Evolutionary conservation across 192 early-diverging fungal genomes (phyloP).

Genomic region (Podila horticola): DNA sequence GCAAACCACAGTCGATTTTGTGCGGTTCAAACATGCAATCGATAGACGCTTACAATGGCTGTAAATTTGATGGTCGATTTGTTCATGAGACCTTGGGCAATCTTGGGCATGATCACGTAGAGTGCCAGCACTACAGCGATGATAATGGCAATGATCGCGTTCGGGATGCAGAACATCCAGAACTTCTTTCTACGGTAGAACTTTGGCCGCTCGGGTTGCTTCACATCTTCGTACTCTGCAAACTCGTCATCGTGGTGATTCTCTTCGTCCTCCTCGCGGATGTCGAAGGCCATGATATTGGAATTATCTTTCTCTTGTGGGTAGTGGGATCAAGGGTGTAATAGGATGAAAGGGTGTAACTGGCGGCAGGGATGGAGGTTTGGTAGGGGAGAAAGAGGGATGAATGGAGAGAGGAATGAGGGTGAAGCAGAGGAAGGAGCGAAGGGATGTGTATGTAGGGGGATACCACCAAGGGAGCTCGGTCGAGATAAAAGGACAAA

Average conservation of each 20-base stretch:
- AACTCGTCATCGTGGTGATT: slow-evolving; percentile 27
- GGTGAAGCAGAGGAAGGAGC: no score
- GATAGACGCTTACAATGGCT: neutral
- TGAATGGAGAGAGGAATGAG: no score
- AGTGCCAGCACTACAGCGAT: slow-evolving; percentile 56
- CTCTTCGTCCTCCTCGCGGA: slow-evolving; percentile 35
- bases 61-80: slow-evolving; percentile 7
- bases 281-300: slow-evolving; percentile 28
- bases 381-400: no score
- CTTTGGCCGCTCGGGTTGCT: slow-evolving; percentile 44
- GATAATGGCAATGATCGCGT: slow-evolving; percentile 47
- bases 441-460: no score
- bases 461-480: no score
- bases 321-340: neutral
- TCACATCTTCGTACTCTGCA: slow-evolving; percentile 32
- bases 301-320: neutral
- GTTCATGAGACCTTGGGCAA: slow-evolving; percentile 51
- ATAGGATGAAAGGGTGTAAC: no score
- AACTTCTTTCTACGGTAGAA: slow-evolving; percentile 59
- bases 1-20: no score
- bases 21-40: neutral
- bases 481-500: no score
- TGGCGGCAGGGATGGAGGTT: no score
- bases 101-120: slow-evolving; percentile 62
- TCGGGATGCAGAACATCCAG: slow-evolving; percentile 55